Conservation (phyloP, 164 flowering plant species). For the Berberis vulgaris region DNA sequence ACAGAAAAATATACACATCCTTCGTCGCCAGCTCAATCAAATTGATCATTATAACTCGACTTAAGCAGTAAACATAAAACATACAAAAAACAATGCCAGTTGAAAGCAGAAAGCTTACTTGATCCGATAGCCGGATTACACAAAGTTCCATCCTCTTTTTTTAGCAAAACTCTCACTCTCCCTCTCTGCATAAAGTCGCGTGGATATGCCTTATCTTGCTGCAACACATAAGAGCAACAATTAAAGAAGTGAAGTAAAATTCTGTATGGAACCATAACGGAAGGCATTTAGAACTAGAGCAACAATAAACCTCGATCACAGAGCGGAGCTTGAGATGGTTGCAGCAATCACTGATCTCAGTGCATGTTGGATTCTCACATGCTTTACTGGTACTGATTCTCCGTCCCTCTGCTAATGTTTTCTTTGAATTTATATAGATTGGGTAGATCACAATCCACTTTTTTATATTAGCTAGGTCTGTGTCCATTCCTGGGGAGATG, state of each 20-base stretch:
- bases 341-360: conserved; percentile 76
- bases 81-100: not conserved
- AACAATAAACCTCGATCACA: conserved; percentile 1
- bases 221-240: conserved; percentile 3
- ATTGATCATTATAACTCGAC: no score
- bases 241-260: not conserved
- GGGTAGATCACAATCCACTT: conserved; percentile 81
- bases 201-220: conserved; percentile 91
- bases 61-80: not conserved
- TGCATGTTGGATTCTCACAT: conserved; percentile 80
- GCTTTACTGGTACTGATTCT: conserved; percentile 54
- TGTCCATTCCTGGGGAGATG: conserved; percentile 27
- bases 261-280: not conserved
- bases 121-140: conserved; percentile 65
- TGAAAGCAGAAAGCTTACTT: conserved; percentile 35
- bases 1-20: no score
- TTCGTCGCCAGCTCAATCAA: no score
- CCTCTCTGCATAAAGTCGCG: conserved; percentile 93
- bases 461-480: conserved; percentile 41
- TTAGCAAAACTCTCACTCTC: conserved; percentile 76
- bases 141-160: conserved; percentile 69
- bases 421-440: conserved; percentile 82
- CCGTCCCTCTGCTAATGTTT: conserved; percentile 83
- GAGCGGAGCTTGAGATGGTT: conserved; percentile 39
- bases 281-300: not conserved